Percentiles rank a stretch among this genome's conserved stretches.
These are phyloP conservation scores for Rhynchospora pubera DNA, from an alignment of 176 grass and related monocot species.

Conservation along the genomic window DNA sequence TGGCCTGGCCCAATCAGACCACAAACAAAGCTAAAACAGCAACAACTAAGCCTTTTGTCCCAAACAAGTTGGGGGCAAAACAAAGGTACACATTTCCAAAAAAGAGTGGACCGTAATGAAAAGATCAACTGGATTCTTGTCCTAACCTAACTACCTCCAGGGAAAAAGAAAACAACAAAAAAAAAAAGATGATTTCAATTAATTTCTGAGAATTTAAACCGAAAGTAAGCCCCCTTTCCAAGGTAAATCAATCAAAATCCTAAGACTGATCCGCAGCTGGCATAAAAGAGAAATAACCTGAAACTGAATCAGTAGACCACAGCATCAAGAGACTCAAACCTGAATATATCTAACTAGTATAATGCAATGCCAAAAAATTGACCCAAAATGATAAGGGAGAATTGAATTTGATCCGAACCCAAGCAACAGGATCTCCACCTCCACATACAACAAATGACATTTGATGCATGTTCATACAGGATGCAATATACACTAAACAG, in stretches of 20 bases:
- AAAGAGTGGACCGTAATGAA: background rate
- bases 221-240: background rate
- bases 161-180: background rate
- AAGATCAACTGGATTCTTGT: background rate
- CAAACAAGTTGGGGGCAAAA: too few relatives aligned
- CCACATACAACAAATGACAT: background rate
- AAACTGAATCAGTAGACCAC: background rate
- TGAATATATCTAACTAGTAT: background rate
- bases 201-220: background rate
- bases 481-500: background rate
- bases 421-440: background rate
- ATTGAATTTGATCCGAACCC: background rate
- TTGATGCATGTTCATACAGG: background rate
- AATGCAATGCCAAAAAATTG: background rate
- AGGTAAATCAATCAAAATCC: background rate
- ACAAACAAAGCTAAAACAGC: too few relatives aligned
- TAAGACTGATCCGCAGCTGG: background rate
- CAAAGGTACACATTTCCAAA: background rate
- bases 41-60: too few relatives aligned
- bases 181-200: background rate
- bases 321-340: background rate
- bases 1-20: too few relatives aligned
- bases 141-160: background rate
- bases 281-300: background rate
- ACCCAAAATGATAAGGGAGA: background rate